phyloP scores from a whole-genome alignment of 169 alveolate species.

The Toxoplasma gondii region DNA sequence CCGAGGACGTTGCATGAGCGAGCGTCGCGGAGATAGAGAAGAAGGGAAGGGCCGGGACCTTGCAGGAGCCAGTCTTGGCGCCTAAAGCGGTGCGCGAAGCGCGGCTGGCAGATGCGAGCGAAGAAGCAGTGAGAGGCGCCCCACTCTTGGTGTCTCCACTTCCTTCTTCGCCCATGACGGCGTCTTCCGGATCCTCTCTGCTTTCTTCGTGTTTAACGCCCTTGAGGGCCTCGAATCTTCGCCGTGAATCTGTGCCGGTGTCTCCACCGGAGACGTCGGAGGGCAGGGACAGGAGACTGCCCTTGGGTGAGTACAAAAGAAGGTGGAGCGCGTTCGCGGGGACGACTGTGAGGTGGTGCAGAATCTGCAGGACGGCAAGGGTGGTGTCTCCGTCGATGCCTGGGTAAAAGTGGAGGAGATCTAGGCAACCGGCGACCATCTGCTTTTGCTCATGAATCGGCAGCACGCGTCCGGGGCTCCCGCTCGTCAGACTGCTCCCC shows the following conservation, averaged over 20 bases:
- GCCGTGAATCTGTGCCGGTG: neutral
- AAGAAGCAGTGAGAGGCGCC: neutral
- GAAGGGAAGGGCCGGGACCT: neutral
- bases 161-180: neutral
- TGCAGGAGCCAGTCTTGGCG: neutral
- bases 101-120: neutral
- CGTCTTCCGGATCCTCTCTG: neutral
- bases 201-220: neutral
- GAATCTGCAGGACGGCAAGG: constrained; percentile 55
- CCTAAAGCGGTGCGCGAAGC: neutral
- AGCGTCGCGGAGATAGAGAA: neutral
- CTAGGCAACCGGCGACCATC: constrained; percentile 40
- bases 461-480: constrained; percentile 11
- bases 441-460: constrained; percentile 53
- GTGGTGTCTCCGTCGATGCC: constrained; percentile 55
- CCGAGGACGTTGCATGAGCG: neutral
- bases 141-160: neutral
- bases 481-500: neutral
- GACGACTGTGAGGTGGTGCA: constrained; percentile 57
- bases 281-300: neutral
- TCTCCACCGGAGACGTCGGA: neutral
- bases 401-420: constrained; percentile 44
- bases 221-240: neutral
- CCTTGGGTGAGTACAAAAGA: constrained; percentile 53
- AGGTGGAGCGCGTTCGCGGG: constrained; percentile 55